Evolutionary conservation across 176 grass and related monocot genomes (phyloP).

Genomic region (Oryza meridionalis): DNA sequence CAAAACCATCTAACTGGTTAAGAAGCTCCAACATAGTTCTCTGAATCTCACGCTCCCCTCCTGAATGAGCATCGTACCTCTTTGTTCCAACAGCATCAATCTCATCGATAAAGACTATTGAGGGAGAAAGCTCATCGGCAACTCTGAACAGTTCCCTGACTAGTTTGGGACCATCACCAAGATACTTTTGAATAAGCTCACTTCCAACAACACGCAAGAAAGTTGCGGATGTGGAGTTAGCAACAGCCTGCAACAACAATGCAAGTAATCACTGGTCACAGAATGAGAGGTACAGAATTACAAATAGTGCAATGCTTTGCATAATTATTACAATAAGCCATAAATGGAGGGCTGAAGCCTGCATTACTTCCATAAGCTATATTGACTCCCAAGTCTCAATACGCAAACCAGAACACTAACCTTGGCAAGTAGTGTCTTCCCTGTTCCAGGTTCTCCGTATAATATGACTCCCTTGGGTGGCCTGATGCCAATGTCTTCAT

Average conservation of each 20-base stretch:
- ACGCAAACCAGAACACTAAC: slow-evolving; percentile 39
- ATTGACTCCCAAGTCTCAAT: neutral
- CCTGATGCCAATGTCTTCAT: slow-evolving; percentile 92
- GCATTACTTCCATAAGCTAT: neutral
- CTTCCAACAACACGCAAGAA: slow-evolving; percentile 91
- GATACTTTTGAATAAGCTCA: slow-evolving; percentile 91
- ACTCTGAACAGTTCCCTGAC: slow-evolving; percentile 90
- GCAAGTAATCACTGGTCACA: slow-evolving; percentile 20
- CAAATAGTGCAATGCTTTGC: neutral
- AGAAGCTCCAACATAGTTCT: slow-evolving; percentile 86
- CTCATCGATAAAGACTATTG: slow-evolving; percentile 93
- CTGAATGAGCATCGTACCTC: slow-evolving; percentile 93
- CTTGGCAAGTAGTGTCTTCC: slow-evolving; percentile 89
- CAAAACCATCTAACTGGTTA: slow-evolving; percentile 93
- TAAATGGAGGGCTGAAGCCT: neutral
- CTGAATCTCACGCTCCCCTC: slow-evolving; percentile 91
- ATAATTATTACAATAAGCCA: neutral
- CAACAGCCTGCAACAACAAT: slow-evolving; percentile 61
- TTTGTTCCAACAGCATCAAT: slow-evolving; percentile 91
- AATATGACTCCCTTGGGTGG: slow-evolving; percentile 91
- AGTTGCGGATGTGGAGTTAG: slow-evolving; percentile 87
- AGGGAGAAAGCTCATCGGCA: slow-evolving; percentile 82
- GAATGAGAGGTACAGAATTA: neutral
- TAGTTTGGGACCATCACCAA: slow-evolving; percentile 88
- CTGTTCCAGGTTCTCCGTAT: slow-evolving; percentile 86